phyloP scores from a whole-genome alignment of 2,329 filamentous ascomycete genomes.

The Alternaria alternata region DNA sequence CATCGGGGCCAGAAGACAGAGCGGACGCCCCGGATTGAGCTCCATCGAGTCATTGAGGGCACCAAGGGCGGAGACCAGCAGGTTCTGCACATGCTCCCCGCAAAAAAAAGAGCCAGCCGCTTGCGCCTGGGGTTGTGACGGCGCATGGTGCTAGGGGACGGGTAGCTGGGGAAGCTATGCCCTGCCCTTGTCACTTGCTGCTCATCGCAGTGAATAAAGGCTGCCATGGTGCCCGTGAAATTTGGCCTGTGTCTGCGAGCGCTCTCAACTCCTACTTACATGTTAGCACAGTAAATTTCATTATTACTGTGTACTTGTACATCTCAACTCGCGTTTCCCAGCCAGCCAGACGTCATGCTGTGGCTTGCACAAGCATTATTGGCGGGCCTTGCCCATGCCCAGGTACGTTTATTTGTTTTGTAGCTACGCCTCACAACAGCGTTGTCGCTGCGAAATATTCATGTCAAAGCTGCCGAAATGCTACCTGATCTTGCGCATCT shows the following conservation, averaged over 20 bases:
- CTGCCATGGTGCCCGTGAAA: conserved; percentile 22
- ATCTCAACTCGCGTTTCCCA: conserved; percentile 19
- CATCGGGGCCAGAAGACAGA: conserved; percentile 10
- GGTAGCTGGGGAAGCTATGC: conserved; percentile 23
- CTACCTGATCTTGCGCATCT: conserved; percentile 28
- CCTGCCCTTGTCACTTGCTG: conserved; percentile 13
- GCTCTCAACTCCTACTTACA: conserved; percentile 24
- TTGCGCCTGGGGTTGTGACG: conserved; percentile 20
- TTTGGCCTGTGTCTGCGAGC: conserved; percentile 14
- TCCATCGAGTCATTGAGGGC: conserved; percentile 25
- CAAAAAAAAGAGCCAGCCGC: conserved; percentile 21
- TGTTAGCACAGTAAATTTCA: conserved; percentile 20
- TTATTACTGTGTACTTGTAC: conserved; percentile 21
- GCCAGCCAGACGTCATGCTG: conserved; percentile 43
- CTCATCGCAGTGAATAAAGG: conserved; percentile 24
- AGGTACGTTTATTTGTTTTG: conserved; percentile 37
- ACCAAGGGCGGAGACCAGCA: conserved; percentile 32
- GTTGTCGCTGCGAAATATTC: conserved; percentile 15
- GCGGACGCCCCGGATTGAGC: conserved; percentile 24
- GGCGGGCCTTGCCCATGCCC: conserved; percentile 41
- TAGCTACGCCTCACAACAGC: conserved; percentile 19
- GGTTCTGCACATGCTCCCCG: conserved; percentile 22
- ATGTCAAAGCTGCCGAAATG: conserved; percentile 39
- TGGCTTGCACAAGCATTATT: conserved; percentile 48
- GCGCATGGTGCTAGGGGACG: conserved; percentile 21